Base-by-base conservation (phyloP, 2,329 filamentous ascomycete genomes). In the Metarhizium sp. region DNA sequence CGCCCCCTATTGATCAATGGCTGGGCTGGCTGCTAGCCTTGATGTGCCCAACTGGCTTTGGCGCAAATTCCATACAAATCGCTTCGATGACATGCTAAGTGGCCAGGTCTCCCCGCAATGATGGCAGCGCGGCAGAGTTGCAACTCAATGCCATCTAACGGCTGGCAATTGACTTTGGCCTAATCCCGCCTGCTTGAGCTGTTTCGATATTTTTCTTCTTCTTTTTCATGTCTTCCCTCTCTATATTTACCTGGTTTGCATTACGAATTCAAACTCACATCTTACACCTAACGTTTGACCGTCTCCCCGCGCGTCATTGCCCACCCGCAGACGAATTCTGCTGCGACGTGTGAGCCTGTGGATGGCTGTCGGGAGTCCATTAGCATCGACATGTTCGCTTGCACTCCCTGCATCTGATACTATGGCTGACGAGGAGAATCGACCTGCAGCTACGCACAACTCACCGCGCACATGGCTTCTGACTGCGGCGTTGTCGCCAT, bases 381-480 rank as follows among this genome's bases (percentile, higher is more conserved):
- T 5, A 11, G 14, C 42, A 45, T 20, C 20, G 42, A 45, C 18
- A 20, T 20, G 42, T 30, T 46, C 34, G n/a, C 45, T 5, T 53
- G 16, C n/a, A 16, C 8, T 8, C 14, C 29, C n/a, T n/a, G 11
- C n/a, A 20, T 49, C 29, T 20, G 10, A 14, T 30, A 60, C 57
- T 60, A 66, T 66, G 69, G 66, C 64, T 67, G 65, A 68, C 62
- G 63, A 56, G 56, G 59, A 60, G 55, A 59, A 63, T 51, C 66
- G 57, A 57, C 60, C 66, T 56, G 63, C 71, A 83, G 80, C 82
- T 59, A 85, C 81, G 25, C 82, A 85, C 69, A 86, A 85, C 66
- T 85, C 82, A 36, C 91, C 92, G 52, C 86, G 92, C 65, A 90
- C 92, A 65, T 97, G 94, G 94, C 85, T 99, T 67, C 76, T 99